Evolutionary conservation across 257 asterid genomes (phyloP).

Genomic region (Cinchona pubescens): DNA sequence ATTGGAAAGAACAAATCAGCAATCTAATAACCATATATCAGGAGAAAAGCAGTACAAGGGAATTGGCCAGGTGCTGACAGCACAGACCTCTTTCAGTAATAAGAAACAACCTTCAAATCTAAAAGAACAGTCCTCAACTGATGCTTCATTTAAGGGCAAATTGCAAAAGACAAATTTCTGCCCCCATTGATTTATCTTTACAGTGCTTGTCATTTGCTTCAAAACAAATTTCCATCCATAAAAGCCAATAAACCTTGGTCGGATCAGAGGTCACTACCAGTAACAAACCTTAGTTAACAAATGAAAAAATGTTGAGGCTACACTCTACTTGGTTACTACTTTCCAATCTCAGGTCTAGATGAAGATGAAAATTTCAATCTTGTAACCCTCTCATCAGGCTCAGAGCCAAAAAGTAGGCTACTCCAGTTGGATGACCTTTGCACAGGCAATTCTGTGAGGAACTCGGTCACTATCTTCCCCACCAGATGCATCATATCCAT

Average conservation of each 20-base stretch:
- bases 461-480: slow-evolving; percentile 95
- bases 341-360: slow-evolving; percentile 46
- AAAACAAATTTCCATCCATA: not conserved
- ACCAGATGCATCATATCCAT: slow-evolving; percentile 96
- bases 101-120: not conserved
- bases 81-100: not conserved
- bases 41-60: not conserved
- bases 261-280: not conserved
- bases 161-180: not conserved
- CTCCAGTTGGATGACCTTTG: slow-evolving; percentile 69
- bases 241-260: not conserved
- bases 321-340: slow-evolving; percentile 27
- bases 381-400: slow-evolving; percentile 37
- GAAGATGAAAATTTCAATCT: slow-evolving; percentile 49
- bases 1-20: not conserved
- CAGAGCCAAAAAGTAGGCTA: slow-evolving; percentile 67
- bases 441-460: slow-evolving; percentile 53
- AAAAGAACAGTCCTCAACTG: not conserved
- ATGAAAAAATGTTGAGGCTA: slow-evolving; percentile 39
- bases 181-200: not conserved
- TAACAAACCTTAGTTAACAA: slow-evolving; percentile 29
- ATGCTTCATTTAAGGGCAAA: not conserved
- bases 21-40: slow-evolving; percentile 1
- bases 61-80: not conserved
- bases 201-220: not conserved